These are phyloP conservation scores for Termitomyces bulborhizus DNA, from an alignment of 768 basidiomycete genomes.

Conservation along the genomic window DNA sequence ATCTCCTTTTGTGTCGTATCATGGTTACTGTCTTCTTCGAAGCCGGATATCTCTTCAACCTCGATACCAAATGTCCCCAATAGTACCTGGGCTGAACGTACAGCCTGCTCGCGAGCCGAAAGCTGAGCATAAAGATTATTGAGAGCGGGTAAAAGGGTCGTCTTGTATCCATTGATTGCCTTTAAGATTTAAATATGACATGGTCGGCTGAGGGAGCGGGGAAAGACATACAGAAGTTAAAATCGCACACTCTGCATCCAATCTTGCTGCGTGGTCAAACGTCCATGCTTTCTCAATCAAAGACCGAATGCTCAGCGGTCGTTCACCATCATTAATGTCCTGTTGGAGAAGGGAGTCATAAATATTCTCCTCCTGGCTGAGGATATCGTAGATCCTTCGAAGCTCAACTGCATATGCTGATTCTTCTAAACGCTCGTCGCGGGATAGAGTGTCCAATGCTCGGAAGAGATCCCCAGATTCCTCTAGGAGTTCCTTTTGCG, in stretches of 20 bases:
- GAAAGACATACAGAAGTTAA: slow-evolving; percentile 20
- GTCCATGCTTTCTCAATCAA: slow-evolving; percentile 26
- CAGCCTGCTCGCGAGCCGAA: slow-evolving; percentile 8
- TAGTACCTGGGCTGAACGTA: slow-evolving; percentile 24
- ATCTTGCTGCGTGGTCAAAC: slow-evolving; percentile 21
- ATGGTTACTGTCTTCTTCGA: not conserved
- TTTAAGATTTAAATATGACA: slow-evolving; percentile 2
- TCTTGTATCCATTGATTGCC: slow-evolving; percentile 16
- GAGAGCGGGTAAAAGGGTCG: slow-evolving; percentile 18
- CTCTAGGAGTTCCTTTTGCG: slow-evolving; percentile 1
- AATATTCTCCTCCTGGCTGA: slow-evolving; percentile 1
- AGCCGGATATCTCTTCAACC: slow-evolving; percentile 18
- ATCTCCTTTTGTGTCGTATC: no score
- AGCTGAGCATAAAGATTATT: slow-evolving; percentile 17
- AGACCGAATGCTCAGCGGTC: slow-evolving; percentile 14
- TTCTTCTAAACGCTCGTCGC: slow-evolving; percentile 6
- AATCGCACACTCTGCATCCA: slow-evolving; percentile 16
- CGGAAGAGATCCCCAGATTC: not conserved
- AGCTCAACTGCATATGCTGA: slow-evolving; percentile 11
- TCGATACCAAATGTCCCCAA: slow-evolving; percentile 29
- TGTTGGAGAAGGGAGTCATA: not conserved
- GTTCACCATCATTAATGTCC: not conserved
- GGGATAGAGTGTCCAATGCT: not conserved
- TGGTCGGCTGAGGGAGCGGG: not conserved
- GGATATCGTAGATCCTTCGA: not conserved